Percentiles rank a stretch among this genome's conserved stretches.
These are phyloP conservation scores for Synchytrium microbalum DNA, from an alignment of 371 early-diverging fungal species.

Conservation along the genomic window DNA sequence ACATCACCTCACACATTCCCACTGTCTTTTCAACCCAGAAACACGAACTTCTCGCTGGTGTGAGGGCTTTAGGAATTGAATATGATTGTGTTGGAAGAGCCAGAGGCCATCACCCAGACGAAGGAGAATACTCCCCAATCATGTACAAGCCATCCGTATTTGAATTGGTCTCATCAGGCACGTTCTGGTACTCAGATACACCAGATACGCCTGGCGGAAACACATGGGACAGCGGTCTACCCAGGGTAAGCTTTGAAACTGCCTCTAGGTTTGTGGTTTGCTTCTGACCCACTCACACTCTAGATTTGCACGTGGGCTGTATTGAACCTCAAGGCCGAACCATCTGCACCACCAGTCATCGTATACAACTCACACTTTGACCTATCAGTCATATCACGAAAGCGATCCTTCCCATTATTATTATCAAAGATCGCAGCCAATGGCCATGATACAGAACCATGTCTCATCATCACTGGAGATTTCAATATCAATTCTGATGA, in stretches of 20 bases:
- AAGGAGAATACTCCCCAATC: conserved; percentile 4
- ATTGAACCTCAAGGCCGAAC: not conserved
- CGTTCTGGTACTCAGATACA: conserved; percentile 1
- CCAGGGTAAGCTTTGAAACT: not conserved
- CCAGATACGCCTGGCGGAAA: not conserved
- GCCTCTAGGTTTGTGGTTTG: not conserved
- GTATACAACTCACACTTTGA: not conserved
- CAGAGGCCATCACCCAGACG: not conserved
- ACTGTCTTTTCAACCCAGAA: not conserved
- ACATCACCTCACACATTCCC: not conserved
- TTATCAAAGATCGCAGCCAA: not conserved
- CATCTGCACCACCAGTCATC: not conserved
- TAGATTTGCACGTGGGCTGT: conserved; percentile 3
- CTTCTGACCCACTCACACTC: not conserved
- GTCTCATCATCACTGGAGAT: not conserved
- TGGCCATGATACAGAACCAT: not conserved
- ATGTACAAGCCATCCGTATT: not conserved
- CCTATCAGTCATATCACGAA: not conserved
- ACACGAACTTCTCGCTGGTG: not conserved
- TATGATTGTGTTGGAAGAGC: not conserved
- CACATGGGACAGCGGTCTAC: not conserved
- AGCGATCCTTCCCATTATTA: not conserved
- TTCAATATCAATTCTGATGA: not conserved
- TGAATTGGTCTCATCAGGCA: not conserved
- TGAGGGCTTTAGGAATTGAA: not conserved